Percentiles rank a stretch among this genome's conserved stretches.
phyloP scores from a whole-genome alignment of 768 basidiomycete genomes.

The Sarcodon sp. region DNA sequence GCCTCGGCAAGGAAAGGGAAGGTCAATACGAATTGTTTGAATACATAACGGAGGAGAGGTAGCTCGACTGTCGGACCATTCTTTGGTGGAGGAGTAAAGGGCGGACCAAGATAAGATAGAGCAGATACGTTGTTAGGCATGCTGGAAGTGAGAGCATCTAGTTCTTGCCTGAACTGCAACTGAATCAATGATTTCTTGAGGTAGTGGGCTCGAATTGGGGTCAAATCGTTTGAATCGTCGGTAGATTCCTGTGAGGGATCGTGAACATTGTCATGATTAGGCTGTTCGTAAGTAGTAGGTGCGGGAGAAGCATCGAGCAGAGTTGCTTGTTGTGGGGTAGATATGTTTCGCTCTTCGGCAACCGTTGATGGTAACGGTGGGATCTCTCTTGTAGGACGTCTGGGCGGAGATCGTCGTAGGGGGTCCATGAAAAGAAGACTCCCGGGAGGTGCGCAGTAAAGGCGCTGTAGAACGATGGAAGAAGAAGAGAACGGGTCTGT shows the following conservation, averaged over 20 bases:
- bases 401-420: conserved; percentile 2
- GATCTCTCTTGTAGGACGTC: not conserved
- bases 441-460: not conserved
- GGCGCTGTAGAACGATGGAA: conserved; percentile 3
- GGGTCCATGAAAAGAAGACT: conserved; percentile 4
- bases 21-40: conserved; percentile 85
- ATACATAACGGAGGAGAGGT: conserved; percentile 82
- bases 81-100: conserved; percentile 65
- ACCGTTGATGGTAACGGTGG: too few relatives aligned
- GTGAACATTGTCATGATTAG: not conserved
- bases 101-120: conserved; percentile 79
- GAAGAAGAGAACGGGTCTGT: conserved; percentile 5
- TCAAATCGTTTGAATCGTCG: conserved; percentile 29
- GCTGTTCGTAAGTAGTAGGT: not conserved
- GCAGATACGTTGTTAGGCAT: conserved; percentile 39
- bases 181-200: conserved; percentile 92
- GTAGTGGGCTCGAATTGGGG: conserved; percentile 90
- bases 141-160: conserved; percentile 48
- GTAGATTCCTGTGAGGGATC: not conserved
- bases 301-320: conserved; percentile 3
- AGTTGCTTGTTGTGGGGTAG: conserved; percentile 3
- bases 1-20: conserved; percentile 92
- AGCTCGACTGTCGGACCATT: conserved; percentile 51
- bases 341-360: not conserved
- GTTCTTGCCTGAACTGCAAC: conserved; percentile 75